These are phyloP conservation scores for Polygonum maritimum DNA, from an alignment of 148 eudicot genomes.

Conservation along the genomic window DNA sequence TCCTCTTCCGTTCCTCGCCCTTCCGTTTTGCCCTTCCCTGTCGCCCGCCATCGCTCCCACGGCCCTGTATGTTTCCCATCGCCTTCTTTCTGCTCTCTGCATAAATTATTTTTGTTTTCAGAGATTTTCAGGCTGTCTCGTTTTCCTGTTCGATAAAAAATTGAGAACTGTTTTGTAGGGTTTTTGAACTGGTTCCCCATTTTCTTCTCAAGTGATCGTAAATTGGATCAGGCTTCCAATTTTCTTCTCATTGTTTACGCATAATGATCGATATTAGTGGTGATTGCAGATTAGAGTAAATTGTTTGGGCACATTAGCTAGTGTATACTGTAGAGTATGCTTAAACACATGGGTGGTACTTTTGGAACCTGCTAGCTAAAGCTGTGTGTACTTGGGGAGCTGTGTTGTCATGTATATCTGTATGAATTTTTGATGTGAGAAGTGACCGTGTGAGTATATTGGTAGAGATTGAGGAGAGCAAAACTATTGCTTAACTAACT, in stretches of 20 bases:
- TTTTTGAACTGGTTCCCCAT: not conserved
- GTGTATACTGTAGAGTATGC: not conserved
- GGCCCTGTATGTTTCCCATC: slow-evolving; percentile 45
- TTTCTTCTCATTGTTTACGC: not conserved
- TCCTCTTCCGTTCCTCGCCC: slow-evolving; percentile 44
- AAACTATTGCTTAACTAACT: not conserved
- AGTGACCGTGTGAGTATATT: not conserved
- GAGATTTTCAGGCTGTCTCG: not conserved
- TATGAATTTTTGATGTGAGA: not conserved
- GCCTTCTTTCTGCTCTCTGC: not conserved
- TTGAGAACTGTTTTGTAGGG: not conserved
- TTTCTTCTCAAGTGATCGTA: not conserved
- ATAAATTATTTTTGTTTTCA: not conserved
- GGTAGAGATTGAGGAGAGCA: not conserved
- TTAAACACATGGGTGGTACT: not conserved
- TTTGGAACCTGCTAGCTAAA: not conserved
- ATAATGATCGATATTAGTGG: not conserved
- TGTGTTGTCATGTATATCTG: not conserved
- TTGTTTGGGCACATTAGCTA: not conserved
- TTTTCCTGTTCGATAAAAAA: not conserved
- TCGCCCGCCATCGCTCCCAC: slow-evolving; percentile 89
- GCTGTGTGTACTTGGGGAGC: not conserved
- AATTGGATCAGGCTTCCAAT: not conserved
- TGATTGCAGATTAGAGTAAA: not conserved
- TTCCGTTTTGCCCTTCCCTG: slow-evolving; percentile 76